Conservation (phyloP, 2,329 filamentous ascomycete species). For the Paecilomyces sp. region DNA sequence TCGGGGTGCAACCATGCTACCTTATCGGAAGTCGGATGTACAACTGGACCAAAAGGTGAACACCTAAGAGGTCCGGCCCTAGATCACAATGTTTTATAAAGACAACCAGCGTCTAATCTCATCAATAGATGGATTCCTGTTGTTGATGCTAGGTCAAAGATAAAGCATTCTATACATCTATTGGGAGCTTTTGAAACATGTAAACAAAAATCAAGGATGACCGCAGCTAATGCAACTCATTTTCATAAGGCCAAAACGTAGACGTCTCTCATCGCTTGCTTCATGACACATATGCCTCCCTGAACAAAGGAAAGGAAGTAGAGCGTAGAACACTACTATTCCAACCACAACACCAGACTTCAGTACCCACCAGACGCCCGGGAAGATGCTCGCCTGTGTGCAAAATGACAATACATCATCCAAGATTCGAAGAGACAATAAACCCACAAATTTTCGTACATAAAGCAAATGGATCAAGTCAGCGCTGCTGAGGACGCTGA, state of each 20-base stretch:
- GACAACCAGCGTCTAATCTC: not conserved
- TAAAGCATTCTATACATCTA: not conserved
- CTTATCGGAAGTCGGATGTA: no score
- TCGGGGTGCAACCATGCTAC: no score
- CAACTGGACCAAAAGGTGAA: no score
- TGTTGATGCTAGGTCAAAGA: not conserved
- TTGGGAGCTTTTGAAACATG: not conserved
- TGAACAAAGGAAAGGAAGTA: not conserved
- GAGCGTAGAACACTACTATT: not conserved
- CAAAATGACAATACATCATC: not conserved
- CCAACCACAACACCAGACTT: not conserved
- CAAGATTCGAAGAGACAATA: not conserved
- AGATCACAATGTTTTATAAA: not conserved
- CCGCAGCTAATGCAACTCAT: not conserved
- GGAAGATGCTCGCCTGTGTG: not conserved
- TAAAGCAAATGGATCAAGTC: not conserved
- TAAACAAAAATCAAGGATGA: not conserved
- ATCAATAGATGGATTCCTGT: not conserved
- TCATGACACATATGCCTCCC: not conserved
- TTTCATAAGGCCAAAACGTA: not conserved
- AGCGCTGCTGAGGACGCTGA: slow-evolving; percentile 12
- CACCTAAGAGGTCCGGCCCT: no score
- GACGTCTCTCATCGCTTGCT: not conserved
- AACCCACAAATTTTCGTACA: slow-evolving; percentile 7
- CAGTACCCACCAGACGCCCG: not conserved